Conservation (phyloP, 331 rosid species). For the Phaseolus coccineus region DNA sequence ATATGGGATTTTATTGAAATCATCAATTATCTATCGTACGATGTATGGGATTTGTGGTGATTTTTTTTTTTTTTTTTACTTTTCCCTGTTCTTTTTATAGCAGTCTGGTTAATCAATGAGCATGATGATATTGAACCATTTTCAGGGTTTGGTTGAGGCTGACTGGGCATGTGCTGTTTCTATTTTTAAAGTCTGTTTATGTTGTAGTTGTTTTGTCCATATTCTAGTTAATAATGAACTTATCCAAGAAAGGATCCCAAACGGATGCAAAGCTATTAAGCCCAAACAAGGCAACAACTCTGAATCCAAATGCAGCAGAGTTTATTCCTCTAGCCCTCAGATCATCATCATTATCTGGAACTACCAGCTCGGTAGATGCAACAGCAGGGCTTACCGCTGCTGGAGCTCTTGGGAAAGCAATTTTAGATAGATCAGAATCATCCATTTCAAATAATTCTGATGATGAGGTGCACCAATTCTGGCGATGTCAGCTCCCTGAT, state of each 20-base stretch:
- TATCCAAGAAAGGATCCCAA: slow-evolving; percentile 71
- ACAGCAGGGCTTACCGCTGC: slow-evolving; percentile 51
- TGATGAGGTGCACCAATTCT: slow-evolving; percentile 82
- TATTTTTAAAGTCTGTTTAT: slow-evolving; percentile 26
- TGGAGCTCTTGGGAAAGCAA: slow-evolving; percentile 76
- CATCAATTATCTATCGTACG: not conserved
- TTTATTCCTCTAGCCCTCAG: slow-evolving; percentile 81
- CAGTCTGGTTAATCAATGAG: slow-evolving; percentile 38
- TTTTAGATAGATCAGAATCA: slow-evolving; percentile 83
- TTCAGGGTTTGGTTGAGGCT: slow-evolving; percentile 86
- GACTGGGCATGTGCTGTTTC: slow-evolving; percentile 38
- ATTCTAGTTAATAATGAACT: slow-evolving; percentile 72
- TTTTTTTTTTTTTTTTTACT: not conserved
- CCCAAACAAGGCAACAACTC: slow-evolving; percentile 63
- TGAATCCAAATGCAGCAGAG: slow-evolving; percentile 96
- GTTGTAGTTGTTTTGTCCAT: slow-evolving; percentile 42
- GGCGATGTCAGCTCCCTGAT: slow-evolving; percentile 95
- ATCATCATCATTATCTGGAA: slow-evolving; percentile 67
- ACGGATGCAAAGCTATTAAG: slow-evolving; percentile 58
- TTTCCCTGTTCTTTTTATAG: not conserved
- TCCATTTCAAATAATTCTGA: slow-evolving; percentile 81
- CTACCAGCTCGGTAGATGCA: slow-evolving; percentile 61
- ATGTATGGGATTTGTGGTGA: slow-evolving; percentile 12
- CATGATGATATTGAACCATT: slow-evolving; percentile 39
- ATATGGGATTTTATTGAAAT: not conserved